These are phyloP conservation scores for Sistotremastrum suecicum DNA, from an alignment of 768 basidiomycete species.

Conservation along the genomic window DNA sequence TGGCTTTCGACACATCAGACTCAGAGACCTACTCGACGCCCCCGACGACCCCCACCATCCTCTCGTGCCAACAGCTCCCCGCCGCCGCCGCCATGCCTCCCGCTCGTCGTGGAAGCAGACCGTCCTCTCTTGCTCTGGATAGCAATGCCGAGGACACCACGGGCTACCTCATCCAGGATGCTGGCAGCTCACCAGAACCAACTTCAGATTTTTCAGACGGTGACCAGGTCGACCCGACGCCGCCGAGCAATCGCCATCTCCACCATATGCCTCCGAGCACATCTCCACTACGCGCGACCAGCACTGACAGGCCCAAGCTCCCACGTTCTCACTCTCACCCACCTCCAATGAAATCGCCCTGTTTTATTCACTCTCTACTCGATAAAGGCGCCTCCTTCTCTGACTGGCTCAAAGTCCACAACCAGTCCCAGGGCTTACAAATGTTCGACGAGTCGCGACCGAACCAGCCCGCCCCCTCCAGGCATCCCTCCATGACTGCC, in stretches of 20 bases:
- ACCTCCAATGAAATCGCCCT: slow-evolving; percentile 52
- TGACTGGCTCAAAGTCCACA: slow-evolving; percentile 45
- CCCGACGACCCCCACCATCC: slow-evolving; percentile 4
- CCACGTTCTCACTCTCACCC: slow-evolving; percentile 11
- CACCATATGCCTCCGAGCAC: neutral
- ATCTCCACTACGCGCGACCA: neutral
- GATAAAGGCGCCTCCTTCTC: slow-evolving; percentile 68
- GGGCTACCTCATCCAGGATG: slow-evolving; percentile 29
- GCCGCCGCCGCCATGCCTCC: neutral
- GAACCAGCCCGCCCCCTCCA: neutral
- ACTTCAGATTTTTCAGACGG: slow-evolving; percentile 12
- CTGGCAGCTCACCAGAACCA: neutral
- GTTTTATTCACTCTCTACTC: slow-evolving; percentile 87
- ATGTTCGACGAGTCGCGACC: neutral
- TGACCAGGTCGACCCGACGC: slow-evolving; percentile 3
- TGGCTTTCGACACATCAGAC: neutral
- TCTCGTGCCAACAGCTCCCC: neutral
- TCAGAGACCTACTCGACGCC: slow-evolving; percentile 3
- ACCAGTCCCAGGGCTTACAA: slow-evolving; percentile 20
- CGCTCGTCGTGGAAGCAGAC: slow-evolving; percentile 8
- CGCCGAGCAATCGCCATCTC: slow-evolving; percentile 6
- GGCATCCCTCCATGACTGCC: slow-evolving; percentile 10
- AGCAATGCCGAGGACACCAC: slow-evolving; percentile 24
- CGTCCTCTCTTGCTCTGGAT: slow-evolving; percentile 30
- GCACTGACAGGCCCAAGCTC: slow-evolving; percentile 6